Percentiles rank a stretch among this genome's conserved stretches.
Evolutionary conservation across 768 basidiomycete species (phyloP).

Genomic region (Lactarius hengduanensis): DNA sequence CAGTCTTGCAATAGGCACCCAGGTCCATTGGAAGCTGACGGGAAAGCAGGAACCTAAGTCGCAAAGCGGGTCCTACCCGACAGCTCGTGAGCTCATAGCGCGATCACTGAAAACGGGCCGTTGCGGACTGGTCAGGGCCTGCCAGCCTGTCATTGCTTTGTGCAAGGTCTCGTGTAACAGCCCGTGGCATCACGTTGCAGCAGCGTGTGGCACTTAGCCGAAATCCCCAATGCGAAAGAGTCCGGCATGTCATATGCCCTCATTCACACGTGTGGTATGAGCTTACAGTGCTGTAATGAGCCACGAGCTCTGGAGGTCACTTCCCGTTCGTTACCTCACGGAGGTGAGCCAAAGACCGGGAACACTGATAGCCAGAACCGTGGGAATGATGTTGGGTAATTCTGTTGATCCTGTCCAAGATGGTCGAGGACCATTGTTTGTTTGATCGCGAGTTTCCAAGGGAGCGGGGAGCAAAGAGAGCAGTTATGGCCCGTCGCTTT

Average conservation of each 20-base stretch:
- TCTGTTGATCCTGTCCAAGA: constrained; percentile 3
- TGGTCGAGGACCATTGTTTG: neutral
- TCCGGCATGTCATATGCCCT: neutral
- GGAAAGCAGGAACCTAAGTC: neutral
- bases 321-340: neutral
- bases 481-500: neutral
- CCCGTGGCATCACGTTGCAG: neutral
- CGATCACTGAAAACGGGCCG: neutral
- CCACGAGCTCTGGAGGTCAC: neutral
- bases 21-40: neutral
- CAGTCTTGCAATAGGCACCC: neutral
- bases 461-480: constrained; percentile 16
- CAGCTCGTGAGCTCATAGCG: neutral
- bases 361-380: neutral
- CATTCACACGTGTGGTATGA: neutral
- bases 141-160: neutral
- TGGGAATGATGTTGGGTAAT: neutral
- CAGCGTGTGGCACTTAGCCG: neutral
- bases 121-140: neutral
- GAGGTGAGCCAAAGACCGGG: constrained; percentile 16
- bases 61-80: neutral
- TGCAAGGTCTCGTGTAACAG: neutral
- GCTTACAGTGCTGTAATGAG: neutral
- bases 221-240: neutral
- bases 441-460: constrained; percentile 17